These are phyloP conservation scores for Aspergillus coremiiformis DNA, from an alignment of 495 filamentous ascomycete species.

Conservation along the genomic window DNA sequence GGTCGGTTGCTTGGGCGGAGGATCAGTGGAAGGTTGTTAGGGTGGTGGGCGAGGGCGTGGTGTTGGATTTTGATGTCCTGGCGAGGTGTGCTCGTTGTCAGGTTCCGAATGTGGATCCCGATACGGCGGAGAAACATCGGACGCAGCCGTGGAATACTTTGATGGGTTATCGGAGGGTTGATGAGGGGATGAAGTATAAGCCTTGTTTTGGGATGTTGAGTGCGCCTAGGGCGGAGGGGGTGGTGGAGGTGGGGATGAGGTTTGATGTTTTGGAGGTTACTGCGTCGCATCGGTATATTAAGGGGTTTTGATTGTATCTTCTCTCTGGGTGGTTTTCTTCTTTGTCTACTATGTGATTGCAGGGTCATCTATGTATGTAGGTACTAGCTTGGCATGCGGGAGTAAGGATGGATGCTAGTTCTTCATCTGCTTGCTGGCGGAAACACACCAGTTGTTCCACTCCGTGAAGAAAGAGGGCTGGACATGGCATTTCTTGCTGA, in stretches of 20 bases:
- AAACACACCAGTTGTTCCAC: slow-evolving; percentile 59
- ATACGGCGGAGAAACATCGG: slow-evolving; percentile 59
- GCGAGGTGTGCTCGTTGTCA: slow-evolving; percentile 72
- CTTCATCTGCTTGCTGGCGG: slow-evolving; percentile 41
- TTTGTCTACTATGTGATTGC: too few species aligned
- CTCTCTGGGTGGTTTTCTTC: background rate
- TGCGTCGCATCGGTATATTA: slow-evolving; percentile 53
- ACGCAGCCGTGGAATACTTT: slow-evolving; percentile 72
- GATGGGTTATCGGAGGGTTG: slow-evolving; percentile 62
- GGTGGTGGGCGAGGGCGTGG: slow-evolving; percentile 38
- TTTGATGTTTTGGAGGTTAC: slow-evolving; percentile 49
- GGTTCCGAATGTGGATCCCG: slow-evolving; percentile 76
- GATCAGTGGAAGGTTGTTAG: slow-evolving; percentile 74
- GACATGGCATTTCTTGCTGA: slow-evolving; percentile 48
- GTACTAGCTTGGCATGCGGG: too few species aligned
- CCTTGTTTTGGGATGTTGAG: slow-evolving; percentile 85
- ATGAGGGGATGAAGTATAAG: slow-evolving; percentile 60
- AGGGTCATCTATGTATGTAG: background rate
- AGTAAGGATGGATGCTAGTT: too few species aligned
- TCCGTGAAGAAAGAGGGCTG: slow-evolving; percentile 59
- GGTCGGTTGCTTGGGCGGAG: slow-evolving; percentile 58
- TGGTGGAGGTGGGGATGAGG: slow-evolving; percentile 45
- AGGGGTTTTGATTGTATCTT: slow-evolving; percentile 17
- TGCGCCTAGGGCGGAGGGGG: slow-evolving; percentile 49
- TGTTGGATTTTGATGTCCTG: slow-evolving; percentile 50